phyloP scores from a whole-genome alignment of 2,329 filamentous ascomycete genomes.

The Taxawa tesnikishii region DNA sequence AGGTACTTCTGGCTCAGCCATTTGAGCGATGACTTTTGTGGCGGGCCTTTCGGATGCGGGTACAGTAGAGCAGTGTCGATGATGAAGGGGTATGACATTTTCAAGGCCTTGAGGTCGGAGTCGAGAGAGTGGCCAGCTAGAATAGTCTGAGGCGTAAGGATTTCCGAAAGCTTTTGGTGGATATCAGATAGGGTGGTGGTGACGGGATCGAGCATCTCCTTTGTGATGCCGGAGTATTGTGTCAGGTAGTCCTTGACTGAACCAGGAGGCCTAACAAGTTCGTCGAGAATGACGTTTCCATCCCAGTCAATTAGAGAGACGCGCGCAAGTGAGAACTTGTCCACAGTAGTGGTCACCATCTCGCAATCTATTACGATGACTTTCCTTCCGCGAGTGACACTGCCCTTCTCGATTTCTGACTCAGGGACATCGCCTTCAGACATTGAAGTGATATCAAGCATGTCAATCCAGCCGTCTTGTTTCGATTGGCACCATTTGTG shows the following conservation, averaged over 20 bases:
- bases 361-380: constrained; percentile 85
- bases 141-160: constrained; percentile 62
- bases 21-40: constrained; percentile 81
- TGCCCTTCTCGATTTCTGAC: constrained; percentile 62
- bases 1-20: constrained; percentile 82
- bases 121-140: constrained; percentile 73
- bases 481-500: constrained; percentile 33
- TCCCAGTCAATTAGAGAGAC: constrained; percentile 83
- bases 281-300: constrained; percentile 69
- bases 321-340: constrained; percentile 71
- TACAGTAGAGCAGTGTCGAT: constrained; percentile 85
- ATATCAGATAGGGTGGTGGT: constrained; percentile 77
- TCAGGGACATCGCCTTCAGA: constrained; percentile 59
- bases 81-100: constrained; percentile 81
- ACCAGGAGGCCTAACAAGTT: constrained; percentile 79
- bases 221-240: constrained; percentile 73
- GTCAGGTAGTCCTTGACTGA: constrained; percentile 92
- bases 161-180: constrained; percentile 52
- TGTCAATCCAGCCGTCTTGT: constrained; percentile 71
- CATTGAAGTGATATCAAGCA: constrained; percentile 47
- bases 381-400: constrained; percentile 68
- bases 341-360: constrained; percentile 76
- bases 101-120: constrained; percentile 72
- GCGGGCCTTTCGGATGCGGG: constrained; percentile 79
- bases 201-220: constrained; percentile 67